Evolutionary conservation across 805 yeast genomes (phyloP), one percentile per base, ranked within the genome.

Genomic region (Metschnikowia santaceciliae): DNA sequence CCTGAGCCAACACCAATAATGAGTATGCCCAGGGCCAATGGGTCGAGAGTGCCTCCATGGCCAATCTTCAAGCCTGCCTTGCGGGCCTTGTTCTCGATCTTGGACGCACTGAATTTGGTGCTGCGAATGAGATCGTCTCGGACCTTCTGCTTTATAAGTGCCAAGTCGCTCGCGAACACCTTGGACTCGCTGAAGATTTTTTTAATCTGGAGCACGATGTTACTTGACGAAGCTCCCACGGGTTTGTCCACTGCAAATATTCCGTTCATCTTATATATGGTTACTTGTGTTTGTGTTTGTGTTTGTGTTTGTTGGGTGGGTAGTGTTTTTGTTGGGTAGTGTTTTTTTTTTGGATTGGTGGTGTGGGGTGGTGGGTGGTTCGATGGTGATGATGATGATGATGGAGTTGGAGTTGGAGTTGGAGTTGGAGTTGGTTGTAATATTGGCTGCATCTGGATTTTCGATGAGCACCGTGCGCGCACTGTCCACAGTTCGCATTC

Each of bases 41-140:
- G 97, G 62, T 94, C 99, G 36, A 94, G 73, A 0, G 99, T 94
- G 8, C 99, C 99, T 17, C 99, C 99, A 67, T 94, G 99, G 1
- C 99, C 99, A 75, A 92, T 86, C 62, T 94, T 94, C 33, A 91
- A 83, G 59, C 83, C 84, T 3, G 79, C 71, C 32, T 75, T 74
- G 22, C 77, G 70, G 30, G 79, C 72, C 51, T 80, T 79, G 48
- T 80, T 77, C 52, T 78, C 76, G 41, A 81, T 76, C 35, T 81
- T 75, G 49, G 71, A 74, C 47, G 74, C 67, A 50, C 79, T 73
- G 63, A 73, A 68, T 49, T 66, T 64, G 45, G 66, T 68, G 61
- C 71, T 71, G 39, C 65, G 66, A 32, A 70, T 63, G 14, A 76
- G 63, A 40, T 75, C 75, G 20, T 55, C 55, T 32, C 74, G 69